Evolutionary conservation across 106 monocot genomes (phyloP).

Genomic region (Dendrobium huoshanense): DNA sequence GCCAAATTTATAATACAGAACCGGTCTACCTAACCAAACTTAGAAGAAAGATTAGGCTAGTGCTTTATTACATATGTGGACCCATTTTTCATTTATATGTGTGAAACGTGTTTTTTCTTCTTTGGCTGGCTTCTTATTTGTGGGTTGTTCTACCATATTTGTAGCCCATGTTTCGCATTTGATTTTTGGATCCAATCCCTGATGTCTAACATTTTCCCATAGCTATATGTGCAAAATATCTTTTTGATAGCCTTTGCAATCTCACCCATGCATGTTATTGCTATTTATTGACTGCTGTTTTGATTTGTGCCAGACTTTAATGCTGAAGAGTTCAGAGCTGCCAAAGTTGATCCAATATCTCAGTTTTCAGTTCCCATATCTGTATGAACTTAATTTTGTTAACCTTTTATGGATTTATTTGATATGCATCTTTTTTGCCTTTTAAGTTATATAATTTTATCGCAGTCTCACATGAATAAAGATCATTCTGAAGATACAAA

Average conservation of each 20-base stretch:
- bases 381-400: constrained; percentile 21
- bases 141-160: too few species aligned
- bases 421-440: not conserved
- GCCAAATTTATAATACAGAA: too few species aligned
- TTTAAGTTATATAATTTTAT: constrained; percentile 15
- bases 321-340: constrained; percentile 66
- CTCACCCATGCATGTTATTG: not conserved
- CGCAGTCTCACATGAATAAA: constrained; percentile 84
- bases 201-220: too few species aligned
- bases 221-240: too few species aligned
- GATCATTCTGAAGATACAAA: constrained; percentile 89
- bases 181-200: too few species aligned
- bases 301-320: constrained; percentile 42
- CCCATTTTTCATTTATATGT: too few species aligned
- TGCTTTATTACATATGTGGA: too few species aligned
- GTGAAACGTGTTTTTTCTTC: too few species aligned
- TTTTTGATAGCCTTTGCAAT: not conserved
- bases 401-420: not conserved
- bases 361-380: constrained; percentile 77
- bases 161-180: too few species aligned
- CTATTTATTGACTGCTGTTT: constrained; percentile 1
- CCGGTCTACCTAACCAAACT: too few species aligned
- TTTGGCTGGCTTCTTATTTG: too few species aligned
- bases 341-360: constrained; percentile 78
- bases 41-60: too few species aligned